Evolutionary conservation across 2,329 filamentous ascomycete species (phyloP).

Genomic region (Biscogniauxia sp.): DNA sequence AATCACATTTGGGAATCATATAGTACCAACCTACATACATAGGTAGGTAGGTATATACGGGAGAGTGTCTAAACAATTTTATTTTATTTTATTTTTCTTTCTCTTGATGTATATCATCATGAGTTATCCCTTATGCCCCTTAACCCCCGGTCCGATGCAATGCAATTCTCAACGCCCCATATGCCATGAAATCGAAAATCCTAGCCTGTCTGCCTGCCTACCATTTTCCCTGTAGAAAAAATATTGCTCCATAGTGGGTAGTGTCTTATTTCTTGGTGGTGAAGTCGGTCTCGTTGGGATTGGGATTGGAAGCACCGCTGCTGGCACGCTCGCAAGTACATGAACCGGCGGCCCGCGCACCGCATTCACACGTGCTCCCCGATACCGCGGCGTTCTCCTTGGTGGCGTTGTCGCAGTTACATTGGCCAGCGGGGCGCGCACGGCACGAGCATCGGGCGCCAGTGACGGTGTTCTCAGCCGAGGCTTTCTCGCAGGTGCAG

Average conservation of each 20-base stretch:
- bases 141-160: not conserved
- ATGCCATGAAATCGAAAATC: conserved; percentile 13
- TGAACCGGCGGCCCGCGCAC: conserved; percentile 65
- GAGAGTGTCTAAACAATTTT: too few relatives aligned
- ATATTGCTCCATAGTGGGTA: too few relatives aligned
- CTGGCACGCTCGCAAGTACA: conserved; percentile 82
- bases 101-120: not conserved
- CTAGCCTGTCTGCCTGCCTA: conserved; percentile 1
- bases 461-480: conserved; percentile 68
- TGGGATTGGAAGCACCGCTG: conserved; percentile 54
- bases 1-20: too few relatives aligned
- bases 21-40: too few relatives aligned
- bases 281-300: conserved; percentile 81
- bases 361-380: conserved; percentile 72
- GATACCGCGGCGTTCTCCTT: conserved; percentile 64
- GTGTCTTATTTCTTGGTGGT: conserved; percentile 63
- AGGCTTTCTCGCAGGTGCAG: conserved; percentile 79
- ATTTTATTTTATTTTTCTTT: too few relatives aligned
- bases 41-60: too few relatives aligned
- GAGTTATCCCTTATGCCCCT: not conserved
- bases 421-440: conserved; percentile 73
- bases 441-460: conserved; percentile 83
- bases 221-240: not conserved
- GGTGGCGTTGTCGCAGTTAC: conserved; percentile 73
- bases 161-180: conserved; percentile 5